Percentiles rank a stretch among this genome's conserved stretches.
Evolutionary conservation across 345 rosid species (phyloP).

Genomic region (Dipteronia sinensis): DNA sequence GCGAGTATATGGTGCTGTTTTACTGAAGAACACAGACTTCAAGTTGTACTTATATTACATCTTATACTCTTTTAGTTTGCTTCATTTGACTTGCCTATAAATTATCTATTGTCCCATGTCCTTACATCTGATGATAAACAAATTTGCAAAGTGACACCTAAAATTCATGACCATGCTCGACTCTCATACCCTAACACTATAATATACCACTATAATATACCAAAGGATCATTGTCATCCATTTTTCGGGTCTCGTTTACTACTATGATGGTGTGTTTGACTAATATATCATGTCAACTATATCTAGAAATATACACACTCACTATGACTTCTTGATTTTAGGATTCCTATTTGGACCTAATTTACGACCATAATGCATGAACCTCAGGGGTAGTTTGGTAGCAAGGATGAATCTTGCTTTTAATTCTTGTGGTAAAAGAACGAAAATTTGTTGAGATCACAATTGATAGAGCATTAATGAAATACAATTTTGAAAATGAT

Average conservation of each 20-base stretch:
- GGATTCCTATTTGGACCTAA: background rate
- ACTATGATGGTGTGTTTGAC: background rate
- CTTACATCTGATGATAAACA: background rate
- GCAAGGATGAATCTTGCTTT: background rate
- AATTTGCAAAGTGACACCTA: background rate
- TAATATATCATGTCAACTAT: background rate
- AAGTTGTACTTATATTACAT: background rate
- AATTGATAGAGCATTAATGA: background rate
- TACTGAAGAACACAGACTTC: background rate
- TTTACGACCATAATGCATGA: background rate
- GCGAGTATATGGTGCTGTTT: background rate
- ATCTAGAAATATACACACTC: background rate
- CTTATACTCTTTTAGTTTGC: background rate
- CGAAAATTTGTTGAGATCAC: background rate
- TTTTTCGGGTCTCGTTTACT: background rate
- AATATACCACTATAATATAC: background rate
- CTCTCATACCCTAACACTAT: background rate
- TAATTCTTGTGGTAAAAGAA: background rate
- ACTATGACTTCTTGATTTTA: background rate
- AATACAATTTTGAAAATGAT: background rate
- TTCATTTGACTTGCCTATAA: background rate
- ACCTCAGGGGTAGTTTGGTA: background rate
- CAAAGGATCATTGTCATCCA: background rate
- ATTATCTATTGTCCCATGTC: background rate
- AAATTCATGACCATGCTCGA: background rate